phyloP scores from a whole-genome alignment of 345 rosid genomes.

The Populus ilicifolia region DNA sequence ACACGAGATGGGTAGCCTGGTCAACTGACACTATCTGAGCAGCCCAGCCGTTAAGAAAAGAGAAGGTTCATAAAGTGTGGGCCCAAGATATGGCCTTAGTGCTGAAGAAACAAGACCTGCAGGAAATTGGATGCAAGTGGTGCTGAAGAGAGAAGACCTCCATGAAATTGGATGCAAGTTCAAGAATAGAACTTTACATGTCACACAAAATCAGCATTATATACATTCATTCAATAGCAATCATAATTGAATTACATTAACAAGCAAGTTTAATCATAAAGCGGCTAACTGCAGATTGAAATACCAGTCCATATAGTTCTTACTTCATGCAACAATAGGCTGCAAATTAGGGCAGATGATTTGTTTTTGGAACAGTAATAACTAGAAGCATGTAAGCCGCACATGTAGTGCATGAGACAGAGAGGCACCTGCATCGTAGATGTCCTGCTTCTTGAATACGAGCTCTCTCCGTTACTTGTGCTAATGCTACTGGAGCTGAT shows the following conservation, averaged over 20 bases:
- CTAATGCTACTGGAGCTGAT: slow-evolving; percentile 24
- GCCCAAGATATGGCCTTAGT: background rate
- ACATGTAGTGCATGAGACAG: background rate
- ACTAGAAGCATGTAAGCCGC: background rate
- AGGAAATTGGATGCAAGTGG: background rate
- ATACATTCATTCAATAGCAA: background rate
- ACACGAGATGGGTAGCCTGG: background rate
- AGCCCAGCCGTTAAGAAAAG: background rate
- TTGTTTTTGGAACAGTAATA: background rate
- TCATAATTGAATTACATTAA: background rate
- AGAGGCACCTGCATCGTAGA: slow-evolving; percentile 38
- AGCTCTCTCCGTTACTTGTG: slow-evolving; percentile 28
- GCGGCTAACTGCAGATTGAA: background rate
- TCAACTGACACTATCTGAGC: background rate
- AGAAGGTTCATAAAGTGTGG: background rate
- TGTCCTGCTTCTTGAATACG: slow-evolving; percentile 37
- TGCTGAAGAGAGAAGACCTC: background rate
- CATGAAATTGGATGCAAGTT: background rate
- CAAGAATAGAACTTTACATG: background rate
- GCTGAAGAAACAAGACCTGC: background rate
- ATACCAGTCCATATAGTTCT: background rate
- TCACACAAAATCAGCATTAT: slow-evolving; percentile 4
- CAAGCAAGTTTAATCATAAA: background rate
- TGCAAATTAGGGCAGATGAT: background rate
- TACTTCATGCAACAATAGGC: too few relatives aligned